phyloP scores from a whole-genome alignment of 2,329 filamentous ascomycete genomes.

The Onygenales sp. region DNA sequence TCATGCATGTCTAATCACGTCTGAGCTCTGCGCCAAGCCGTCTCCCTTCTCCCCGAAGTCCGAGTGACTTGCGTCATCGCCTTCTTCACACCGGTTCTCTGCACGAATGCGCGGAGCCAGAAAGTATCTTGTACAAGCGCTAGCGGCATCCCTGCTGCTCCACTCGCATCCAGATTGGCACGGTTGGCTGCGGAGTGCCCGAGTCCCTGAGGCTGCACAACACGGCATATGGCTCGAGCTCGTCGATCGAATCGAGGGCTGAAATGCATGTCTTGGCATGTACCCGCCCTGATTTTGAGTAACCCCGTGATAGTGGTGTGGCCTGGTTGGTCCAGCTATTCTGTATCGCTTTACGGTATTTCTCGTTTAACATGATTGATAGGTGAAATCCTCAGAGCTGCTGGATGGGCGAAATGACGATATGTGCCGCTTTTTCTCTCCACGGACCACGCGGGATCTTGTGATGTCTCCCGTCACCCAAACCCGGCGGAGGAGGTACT shows the following conservation, averaged over 20 bases:
- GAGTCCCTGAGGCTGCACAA: conserved; percentile 14
- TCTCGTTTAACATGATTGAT: too few relatives aligned
- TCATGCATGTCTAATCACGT: background rate
- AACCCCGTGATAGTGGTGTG: too few relatives aligned
- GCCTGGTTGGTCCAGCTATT: too few relatives aligned
- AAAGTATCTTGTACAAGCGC: background rate
- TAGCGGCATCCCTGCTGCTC: background rate
- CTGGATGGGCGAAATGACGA: too few relatives aligned
- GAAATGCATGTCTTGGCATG: conserved; percentile 17
- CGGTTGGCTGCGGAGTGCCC: conserved; percentile 17
- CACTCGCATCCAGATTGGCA: conserved; percentile 5
- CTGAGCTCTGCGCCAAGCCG: background rate
- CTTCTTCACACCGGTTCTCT: background rate
- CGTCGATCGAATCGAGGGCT: conserved; percentile 11
- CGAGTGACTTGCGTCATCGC: background rate
- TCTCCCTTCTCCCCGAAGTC: background rate
- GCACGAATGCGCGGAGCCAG: background rate
- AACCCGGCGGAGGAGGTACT: too few relatives aligned
- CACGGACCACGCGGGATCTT: too few relatives aligned
- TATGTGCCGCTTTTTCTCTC: too few relatives aligned
- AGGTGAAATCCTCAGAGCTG: too few relatives aligned
- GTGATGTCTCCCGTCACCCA: too few relatives aligned
- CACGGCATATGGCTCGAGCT: background rate
- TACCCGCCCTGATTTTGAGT: background rate
- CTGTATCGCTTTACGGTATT: too few relatives aligned